Percentiles rank a stretch among this genome's conserved stretches.
phyloP scores from a whole-genome alignment of 2,329 filamentous ascomycete species.

The Fonsecaea pedrosoi region DNA sequence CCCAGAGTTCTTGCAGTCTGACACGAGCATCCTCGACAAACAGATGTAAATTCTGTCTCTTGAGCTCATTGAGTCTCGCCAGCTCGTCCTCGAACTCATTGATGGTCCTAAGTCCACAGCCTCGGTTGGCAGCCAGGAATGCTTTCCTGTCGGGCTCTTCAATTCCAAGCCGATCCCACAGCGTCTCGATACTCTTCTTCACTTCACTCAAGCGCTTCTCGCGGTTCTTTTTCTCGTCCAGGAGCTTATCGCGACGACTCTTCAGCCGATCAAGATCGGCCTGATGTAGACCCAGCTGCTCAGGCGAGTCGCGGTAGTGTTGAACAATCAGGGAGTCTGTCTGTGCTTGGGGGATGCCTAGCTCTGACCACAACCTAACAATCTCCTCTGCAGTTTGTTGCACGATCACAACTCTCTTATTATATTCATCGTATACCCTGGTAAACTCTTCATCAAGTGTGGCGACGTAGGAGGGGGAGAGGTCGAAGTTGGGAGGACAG shows the following conservation, averaged over 20 bases:
- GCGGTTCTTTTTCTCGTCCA: slow-evolving; percentile 85
- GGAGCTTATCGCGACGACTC: slow-evolving; percentile 77
- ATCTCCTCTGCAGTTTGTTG: slow-evolving; percentile 79
- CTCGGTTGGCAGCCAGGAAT: slow-evolving; percentile 86
- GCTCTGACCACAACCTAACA: slow-evolving; percentile 92
- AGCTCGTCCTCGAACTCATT: slow-evolving; percentile 97
- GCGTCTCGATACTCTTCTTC: slow-evolving; percentile 74
- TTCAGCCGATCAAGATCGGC: slow-evolving; percentile 79
- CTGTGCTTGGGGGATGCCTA: slow-evolving; percentile 91
- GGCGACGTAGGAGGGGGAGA: slow-evolving; percentile 87
- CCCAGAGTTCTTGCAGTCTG: slow-evolving; percentile 94
- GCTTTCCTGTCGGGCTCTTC: slow-evolving; percentile 81
- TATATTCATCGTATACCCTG: slow-evolving; percentile 95
- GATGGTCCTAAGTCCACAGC: slow-evolving; percentile 87
- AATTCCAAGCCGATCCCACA: slow-evolving; percentile 88
- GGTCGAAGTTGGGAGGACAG: slow-evolving; percentile 82
- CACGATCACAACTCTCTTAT: slow-evolving; percentile 77
- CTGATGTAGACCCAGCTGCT: slow-evolving; percentile 90
- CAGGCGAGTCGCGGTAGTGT: slow-evolving; percentile 85
- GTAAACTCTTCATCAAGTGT: slow-evolving; percentile 90
- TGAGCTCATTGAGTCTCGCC: slow-evolving; percentile 83
- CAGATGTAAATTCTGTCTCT: slow-evolving; percentile 90
- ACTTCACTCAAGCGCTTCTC: slow-evolving; percentile 81
- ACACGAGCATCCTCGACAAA: slow-evolving; percentile 94
- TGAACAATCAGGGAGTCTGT: slow-evolving; percentile 88